phyloP scores from a whole-genome alignment of 2,329 filamentous ascomycete genomes.

The Aspergillus pseudoterreus region DNA sequence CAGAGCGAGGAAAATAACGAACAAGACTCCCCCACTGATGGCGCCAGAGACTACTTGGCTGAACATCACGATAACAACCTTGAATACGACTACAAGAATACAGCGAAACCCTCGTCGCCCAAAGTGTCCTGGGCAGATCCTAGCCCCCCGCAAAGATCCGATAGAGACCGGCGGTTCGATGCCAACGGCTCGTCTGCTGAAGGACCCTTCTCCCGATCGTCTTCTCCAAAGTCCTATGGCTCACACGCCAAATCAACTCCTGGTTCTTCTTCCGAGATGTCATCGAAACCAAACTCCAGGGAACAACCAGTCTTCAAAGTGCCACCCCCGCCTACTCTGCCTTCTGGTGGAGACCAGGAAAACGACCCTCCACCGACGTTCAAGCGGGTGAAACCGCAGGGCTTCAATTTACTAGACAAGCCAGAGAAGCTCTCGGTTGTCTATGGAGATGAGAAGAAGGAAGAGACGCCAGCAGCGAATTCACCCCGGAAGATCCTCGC shows the following conservation, averaged over 20 bases:
- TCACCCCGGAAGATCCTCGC: conserved; percentile 49
- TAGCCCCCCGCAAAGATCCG: conserved; percentile 22
- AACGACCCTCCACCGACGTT: conserved; percentile 73
- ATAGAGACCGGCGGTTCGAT: conserved; percentile 21
- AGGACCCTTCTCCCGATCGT: conserved; percentile 30
- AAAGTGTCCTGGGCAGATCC: conserved; percentile 37
- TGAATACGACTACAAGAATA: conserved; percentile 22
- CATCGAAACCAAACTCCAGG: conserved; percentile 37
- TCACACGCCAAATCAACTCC: conserved; percentile 38
- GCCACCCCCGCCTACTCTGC: conserved; percentile 55
- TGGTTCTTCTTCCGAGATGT: conserved; percentile 40
- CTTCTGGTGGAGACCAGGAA: conserved; percentile 72
- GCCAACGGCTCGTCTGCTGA: conserved; percentile 20
- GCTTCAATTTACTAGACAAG: conserved; percentile 55
- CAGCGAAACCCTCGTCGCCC: conserved; percentile 27
- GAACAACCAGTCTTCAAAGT: conserved; percentile 57
- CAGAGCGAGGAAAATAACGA: conserved; percentile 63
- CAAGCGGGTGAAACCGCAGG: conserved; percentile 57
- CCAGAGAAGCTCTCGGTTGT: conserved; percentile 53
- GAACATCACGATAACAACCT: conserved; percentile 26
- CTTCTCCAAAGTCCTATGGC: conserved; percentile 32
- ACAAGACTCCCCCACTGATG: conserved; percentile 26
- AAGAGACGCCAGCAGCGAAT: conserved; percentile 43
- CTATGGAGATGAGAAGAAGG: conserved; percentile 43
- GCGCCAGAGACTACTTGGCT: conserved; percentile 25